Evolutionary conservation across 1,284 basidiomycete genomes (phyloP).

Genomic region (Trametes pubescens): DNA sequence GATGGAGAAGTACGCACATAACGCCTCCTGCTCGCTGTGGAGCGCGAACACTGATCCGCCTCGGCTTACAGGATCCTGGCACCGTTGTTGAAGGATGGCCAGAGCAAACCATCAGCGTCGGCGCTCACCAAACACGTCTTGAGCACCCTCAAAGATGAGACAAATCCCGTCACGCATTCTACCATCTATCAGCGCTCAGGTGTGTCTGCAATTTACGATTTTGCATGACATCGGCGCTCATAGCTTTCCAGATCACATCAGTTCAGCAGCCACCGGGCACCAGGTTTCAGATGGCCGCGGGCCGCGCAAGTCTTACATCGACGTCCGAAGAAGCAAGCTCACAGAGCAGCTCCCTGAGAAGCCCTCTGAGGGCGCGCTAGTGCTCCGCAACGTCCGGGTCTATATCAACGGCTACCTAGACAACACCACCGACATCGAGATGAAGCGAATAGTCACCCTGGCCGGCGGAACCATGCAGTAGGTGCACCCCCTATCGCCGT

Average conservation of each 20-base stretch:
- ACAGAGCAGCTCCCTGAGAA: conserved; percentile 49
- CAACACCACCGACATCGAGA: conserved; percentile 77
- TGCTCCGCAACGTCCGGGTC: conserved; percentile 53
- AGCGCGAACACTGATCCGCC: conserved; percentile 3
- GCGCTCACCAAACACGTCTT: conserved; percentile 64
- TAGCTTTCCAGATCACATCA: conserved; percentile 56
- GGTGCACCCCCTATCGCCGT: conserved; percentile 34
- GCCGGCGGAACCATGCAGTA: conserved; percentile 65
- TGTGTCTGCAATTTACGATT: conserved; percentile 36
- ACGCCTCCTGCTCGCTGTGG: neutral
- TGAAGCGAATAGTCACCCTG: conserved; percentile 65
- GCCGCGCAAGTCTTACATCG: conserved; percentile 48
- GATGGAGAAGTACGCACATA: conserved; percentile 38
- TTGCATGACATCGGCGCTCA: conserved; percentile 16
- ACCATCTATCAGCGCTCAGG: conserved; percentile 68
- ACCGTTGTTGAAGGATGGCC: conserved; percentile 42
- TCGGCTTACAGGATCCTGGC: conserved; percentile 40
- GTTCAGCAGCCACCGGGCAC: conserved; percentile 70
- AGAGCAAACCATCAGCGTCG: conserved; percentile 48
- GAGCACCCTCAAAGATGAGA: conserved; percentile 60
- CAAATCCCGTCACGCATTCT: conserved; percentile 79
- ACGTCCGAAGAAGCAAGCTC: conserved; percentile 60
- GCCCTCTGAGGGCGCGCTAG: conserved; percentile 35
- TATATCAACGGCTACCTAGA: conserved; percentile 75
- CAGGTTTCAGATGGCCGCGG: conserved; percentile 66